These are phyloP conservation scores for Backusella tuberculispora DNA, from an alignment of 192 early-diverging fungal genomes.

Conservation along the genomic window DNA sequence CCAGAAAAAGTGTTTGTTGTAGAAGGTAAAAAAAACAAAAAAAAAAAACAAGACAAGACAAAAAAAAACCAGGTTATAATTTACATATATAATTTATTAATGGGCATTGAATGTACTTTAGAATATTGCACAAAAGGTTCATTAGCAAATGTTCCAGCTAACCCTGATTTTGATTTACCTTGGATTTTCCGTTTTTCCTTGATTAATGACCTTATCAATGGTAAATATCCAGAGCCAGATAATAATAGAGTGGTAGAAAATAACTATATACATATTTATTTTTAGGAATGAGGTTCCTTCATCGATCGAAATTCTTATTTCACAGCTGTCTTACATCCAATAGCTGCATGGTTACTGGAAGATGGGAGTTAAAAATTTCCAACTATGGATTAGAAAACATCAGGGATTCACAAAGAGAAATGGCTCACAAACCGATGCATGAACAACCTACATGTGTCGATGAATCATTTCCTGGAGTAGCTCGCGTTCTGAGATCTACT, in stretches of 20 bases:
- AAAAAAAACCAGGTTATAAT: not conserved
- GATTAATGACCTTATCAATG: slow-evolving; percentile 45
- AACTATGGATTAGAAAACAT: slow-evolving; percentile 47
- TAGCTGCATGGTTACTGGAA: slow-evolving; percentile 45
- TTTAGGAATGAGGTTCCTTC: slow-evolving; percentile 49
- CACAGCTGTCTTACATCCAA: slow-evolving; percentile 47
- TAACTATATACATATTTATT: not conserved
- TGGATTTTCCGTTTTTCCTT: slow-evolving; percentile 54
- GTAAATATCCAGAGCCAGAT: slow-evolving; percentile 1
- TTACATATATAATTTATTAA: not conserved
- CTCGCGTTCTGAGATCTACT: slow-evolving; percentile 8
- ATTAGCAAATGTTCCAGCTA: slow-evolving; percentile 42
- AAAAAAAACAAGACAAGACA: too few relatives aligned
- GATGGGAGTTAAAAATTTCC: slow-evolving; percentile 51
- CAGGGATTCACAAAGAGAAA: slow-evolving; percentile 31
- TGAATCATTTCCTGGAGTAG: slow-evolving; percentile 7
- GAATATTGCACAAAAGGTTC: slow-evolving; percentile 50
- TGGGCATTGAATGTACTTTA: slow-evolving; percentile 1
- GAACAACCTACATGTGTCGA: not conserved
- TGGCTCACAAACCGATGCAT: not conserved
- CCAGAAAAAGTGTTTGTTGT: slow-evolving; percentile 44
- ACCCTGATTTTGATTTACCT: slow-evolving; percentile 45
- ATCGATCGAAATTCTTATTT: slow-evolving; percentile 47
- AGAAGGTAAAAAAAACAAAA: slow-evolving; percentile 35
- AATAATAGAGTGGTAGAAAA: not conserved